phyloP scores from a whole-genome alignment of 2,329 filamentous ascomycete genomes.

The Penicillium sp. region DNA sequence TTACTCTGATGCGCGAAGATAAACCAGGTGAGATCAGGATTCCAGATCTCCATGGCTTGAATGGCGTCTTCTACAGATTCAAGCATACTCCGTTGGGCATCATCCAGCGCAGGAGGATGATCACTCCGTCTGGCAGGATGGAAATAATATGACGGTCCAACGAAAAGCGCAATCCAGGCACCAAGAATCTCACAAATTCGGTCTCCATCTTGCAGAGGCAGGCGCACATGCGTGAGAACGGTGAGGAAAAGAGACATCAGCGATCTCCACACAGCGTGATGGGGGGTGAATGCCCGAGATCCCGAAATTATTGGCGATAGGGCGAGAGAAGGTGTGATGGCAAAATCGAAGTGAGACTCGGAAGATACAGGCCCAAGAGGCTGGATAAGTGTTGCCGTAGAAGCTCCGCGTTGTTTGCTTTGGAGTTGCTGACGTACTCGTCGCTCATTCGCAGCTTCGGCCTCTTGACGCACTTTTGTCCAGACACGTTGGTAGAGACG shows the following conservation, averaged over 20 bases:
- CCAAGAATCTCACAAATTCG: slow-evolving; percentile 41
- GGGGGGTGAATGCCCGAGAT: slow-evolving; percentile 37
- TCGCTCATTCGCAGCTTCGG: slow-evolving; percentile 36
- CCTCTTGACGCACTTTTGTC: slow-evolving; percentile 37
- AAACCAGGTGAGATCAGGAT: slow-evolving; percentile 43
- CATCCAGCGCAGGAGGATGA: background rate
- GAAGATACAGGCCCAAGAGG: background rate
- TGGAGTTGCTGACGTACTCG: slow-evolving; percentile 25
- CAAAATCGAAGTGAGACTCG: background rate
- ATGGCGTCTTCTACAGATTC: slow-evolving; percentile 32
- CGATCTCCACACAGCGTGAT: slow-evolving; percentile 41
- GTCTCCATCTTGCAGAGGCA: slow-evolving; percentile 42
- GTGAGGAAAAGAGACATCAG: slow-evolving; percentile 40
- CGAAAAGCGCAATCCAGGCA: slow-evolving; percentile 36
- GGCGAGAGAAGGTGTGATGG: slow-evolving; percentile 17
- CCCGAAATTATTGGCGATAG: slow-evolving; percentile 22
- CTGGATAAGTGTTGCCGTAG: background rate
- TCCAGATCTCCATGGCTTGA: slow-evolving; percentile 43
- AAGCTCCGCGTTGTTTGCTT: background rate
- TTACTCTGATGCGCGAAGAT: slow-evolving; percentile 31
- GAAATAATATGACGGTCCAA: slow-evolving; percentile 36
- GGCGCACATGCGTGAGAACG: slow-evolving; percentile 39
- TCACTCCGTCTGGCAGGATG: slow-evolving; percentile 3
- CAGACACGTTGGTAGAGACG: slow-evolving; percentile 41
- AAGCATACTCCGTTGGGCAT: slow-evolving; percentile 8